These are phyloP conservation scores for Suillus hirtellus DNA, from an alignment of 768 basidiomycete genomes.

Conservation along the genomic window DNA sequence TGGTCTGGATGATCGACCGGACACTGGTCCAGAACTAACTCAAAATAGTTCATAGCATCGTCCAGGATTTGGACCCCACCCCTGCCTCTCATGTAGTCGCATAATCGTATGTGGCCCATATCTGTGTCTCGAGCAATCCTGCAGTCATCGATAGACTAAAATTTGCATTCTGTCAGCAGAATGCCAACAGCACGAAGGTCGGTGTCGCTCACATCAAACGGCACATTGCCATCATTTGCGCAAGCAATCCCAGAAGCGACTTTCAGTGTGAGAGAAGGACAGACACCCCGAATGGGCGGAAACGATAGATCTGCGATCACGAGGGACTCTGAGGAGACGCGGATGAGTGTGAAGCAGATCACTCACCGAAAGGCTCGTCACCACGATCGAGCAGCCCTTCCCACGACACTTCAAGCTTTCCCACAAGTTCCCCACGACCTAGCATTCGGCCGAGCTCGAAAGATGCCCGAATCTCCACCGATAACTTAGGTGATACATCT, in stretches of 20 bases:
- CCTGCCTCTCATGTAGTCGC: not conserved
- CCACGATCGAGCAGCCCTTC: not conserved
- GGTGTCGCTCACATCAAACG: not conserved
- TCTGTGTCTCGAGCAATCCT: not conserved
- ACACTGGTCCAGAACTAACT: not conserved
- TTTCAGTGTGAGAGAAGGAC: not conserved
- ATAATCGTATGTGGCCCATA: not conserved
- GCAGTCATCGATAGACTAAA: not conserved
- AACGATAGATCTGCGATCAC: not conserved
- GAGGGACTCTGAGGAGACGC: not conserved
- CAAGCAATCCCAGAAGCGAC: not conserved
- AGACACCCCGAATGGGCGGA: not conserved
- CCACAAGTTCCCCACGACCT: not conserved
- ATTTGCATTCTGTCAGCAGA: not conserved
- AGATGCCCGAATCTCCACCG: not conserved
- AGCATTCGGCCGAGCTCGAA: constrained; percentile 2
- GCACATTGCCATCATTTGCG: not conserved
- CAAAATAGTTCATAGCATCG: not conserved
- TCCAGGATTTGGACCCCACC: not conserved
- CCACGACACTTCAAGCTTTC: not conserved
- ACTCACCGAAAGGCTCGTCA: not conserved
- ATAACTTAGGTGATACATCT: not conserved
- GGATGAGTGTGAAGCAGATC: not conserved
- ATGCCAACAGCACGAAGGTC: not conserved
- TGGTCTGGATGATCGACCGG: not conserved